Percentiles rank a stretch among this genome's conserved stretches.
These are phyloP conservation scores for Bipolaris gigantea DNA, from an alignment of 2,329 filamentous ascomycete species.

Conservation along the genomic window DNA sequence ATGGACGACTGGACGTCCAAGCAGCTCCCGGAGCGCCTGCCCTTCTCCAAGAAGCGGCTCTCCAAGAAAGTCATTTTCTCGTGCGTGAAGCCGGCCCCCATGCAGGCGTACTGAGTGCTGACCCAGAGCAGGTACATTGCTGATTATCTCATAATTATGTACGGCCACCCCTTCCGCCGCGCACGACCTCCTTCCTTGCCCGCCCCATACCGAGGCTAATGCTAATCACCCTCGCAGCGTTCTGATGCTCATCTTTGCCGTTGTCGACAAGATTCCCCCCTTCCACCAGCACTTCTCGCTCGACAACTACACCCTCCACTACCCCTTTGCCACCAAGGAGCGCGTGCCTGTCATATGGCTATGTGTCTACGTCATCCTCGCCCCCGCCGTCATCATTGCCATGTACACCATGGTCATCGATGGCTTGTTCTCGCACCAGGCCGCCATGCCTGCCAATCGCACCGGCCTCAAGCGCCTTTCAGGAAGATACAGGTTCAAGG, in stretches of 20 bases:
- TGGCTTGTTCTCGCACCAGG: constrained; percentile 59
- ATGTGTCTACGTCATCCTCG: constrained; percentile 53
- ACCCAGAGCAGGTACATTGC: constrained; percentile 54
- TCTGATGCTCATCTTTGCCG: constrained; percentile 55
- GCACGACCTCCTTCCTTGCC: constrained; percentile 43
- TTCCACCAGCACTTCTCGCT: constrained; percentile 62
- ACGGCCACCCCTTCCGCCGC: constrained; percentile 32
- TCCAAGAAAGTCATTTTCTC: constrained; percentile 56
- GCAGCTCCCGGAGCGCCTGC: constrained; percentile 51
- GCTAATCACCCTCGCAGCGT: constrained; percentile 44
- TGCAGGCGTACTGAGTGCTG: constrained; percentile 15
- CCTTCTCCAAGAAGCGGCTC: constrained; percentile 58
- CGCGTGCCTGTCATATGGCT: constrained; percentile 56
- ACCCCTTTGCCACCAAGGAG: constrained; percentile 60
- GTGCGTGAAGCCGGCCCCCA: constrained; percentile 41
- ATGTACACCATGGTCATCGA: constrained; percentile 61
- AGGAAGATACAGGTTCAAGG: constrained; percentile 56
- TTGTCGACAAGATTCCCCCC: constrained; percentile 57
- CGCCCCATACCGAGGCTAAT: constrained; percentile 12
- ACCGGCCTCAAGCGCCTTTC: constrained; percentile 42
- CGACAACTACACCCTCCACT: constrained; percentile 59
- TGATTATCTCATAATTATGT: constrained; percentile 64
- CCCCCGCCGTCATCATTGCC: constrained; percentile 55
- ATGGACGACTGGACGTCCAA: constrained; percentile 44
- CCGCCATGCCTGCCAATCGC: constrained; percentile 31